Percentiles rank a stretch among this genome's conserved stretches.
These are phyloP conservation scores for Penicillium hesseltinei DNA, from an alignment of 2,329 filamentous ascomycete species.

Conservation along the genomic window DNA sequence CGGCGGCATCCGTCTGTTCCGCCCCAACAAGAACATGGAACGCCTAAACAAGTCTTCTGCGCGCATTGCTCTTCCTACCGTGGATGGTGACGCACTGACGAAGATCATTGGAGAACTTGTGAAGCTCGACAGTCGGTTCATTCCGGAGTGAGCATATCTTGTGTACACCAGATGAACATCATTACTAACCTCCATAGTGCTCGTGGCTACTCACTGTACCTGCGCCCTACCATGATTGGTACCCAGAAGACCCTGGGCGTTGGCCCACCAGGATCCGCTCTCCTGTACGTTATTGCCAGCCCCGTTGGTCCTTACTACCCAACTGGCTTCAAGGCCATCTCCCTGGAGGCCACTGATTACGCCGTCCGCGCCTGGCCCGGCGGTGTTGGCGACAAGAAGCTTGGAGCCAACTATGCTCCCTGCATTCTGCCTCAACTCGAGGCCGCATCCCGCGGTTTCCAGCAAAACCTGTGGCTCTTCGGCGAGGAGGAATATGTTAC, in stretches of 20 bases:
- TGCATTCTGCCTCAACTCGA: conserved; percentile 96
- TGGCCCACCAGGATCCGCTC: conserved; percentile 82
- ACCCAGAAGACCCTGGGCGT: conserved; percentile 94
- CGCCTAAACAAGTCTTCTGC: conserved; percentile 87
- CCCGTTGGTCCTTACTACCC: conserved; percentile 98
- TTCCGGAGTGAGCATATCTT: conserved; percentile 62
- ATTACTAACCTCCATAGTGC: conserved; percentile 36
- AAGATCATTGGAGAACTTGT: conserved; percentile 78
- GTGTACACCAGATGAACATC: not conserved
- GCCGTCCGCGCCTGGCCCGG: conserved; percentile 97
- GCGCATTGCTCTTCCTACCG: conserved; percentile 88
- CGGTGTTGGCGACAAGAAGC: conserved; percentile 96
- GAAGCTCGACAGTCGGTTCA: conserved; percentile 82
- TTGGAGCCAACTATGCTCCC: conserved; percentile 98
- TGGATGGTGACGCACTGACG: conserved; percentile 70
- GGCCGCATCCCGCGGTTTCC: conserved; percentile 86
- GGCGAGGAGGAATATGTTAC: conserved; percentile 94
- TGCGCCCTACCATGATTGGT: conserved; percentile 95
- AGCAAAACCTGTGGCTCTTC: conserved; percentile 98
- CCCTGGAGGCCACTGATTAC: conserved; percentile 92
- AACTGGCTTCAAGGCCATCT: conserved; percentile 96
- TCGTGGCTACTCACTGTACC: conserved; percentile 89
- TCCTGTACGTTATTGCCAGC: conserved; percentile 92
- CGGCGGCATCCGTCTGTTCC: conserved; percentile 80
- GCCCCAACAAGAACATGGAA: conserved; percentile 94